Evolutionary conservation across 2,329 filamentous ascomycete species (phyloP).

Genomic region (Alternaria solani): DNA sequence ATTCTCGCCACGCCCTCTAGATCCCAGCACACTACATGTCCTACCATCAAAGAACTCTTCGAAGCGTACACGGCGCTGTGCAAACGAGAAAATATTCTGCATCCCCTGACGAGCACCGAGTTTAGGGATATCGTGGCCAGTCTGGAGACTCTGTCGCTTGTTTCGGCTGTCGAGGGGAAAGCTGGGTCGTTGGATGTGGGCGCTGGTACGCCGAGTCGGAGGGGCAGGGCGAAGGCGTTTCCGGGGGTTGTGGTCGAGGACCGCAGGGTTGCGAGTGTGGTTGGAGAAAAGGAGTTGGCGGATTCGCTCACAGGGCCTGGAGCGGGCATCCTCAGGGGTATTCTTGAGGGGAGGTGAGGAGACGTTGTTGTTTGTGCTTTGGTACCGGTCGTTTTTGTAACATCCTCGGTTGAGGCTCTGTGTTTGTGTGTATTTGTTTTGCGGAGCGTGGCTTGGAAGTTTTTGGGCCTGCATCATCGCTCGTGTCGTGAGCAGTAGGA

Average conservation of each 20-base stretch:
- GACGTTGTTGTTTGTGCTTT: background rate
- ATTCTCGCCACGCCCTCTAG: slow-evolving; percentile 54
- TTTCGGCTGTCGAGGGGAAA: slow-evolving; percentile 75
- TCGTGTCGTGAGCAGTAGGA: slow-evolving; percentile 10
- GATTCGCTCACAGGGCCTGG: slow-evolving; percentile 69
- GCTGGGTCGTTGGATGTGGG: slow-evolving; percentile 69
- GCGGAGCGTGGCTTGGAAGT: slow-evolving; percentile 12
- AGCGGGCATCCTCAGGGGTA: slow-evolving; percentile 45
- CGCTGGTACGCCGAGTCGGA: slow-evolving; percentile 75
- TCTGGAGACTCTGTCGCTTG: slow-evolving; percentile 84
- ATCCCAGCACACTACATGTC: slow-evolving; percentile 63
- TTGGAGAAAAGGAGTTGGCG: slow-evolving; percentile 80
- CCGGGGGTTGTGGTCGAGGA: slow-evolving; percentile 70
- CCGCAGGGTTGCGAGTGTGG: slow-evolving; percentile 78
- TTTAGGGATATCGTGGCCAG: slow-evolving; percentile 93
- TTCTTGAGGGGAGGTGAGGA: slow-evolving; percentile 35
- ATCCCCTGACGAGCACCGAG: slow-evolving; percentile 88
- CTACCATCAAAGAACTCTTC: slow-evolving; percentile 84
- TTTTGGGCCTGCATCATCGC: slow-evolving; percentile 1
- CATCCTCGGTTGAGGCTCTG: background rate
- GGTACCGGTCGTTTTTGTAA: background rate
- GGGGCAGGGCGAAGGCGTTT: slow-evolving; percentile 59
- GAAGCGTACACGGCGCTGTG: slow-evolving; percentile 85
- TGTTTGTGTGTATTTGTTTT: slow-evolving; percentile 1
- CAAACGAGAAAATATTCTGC: slow-evolving; percentile 84